phyloP scores from a whole-genome alignment of 2,329 filamentous ascomycete species.

The Stagonosporopsis vannaccii region DNA sequence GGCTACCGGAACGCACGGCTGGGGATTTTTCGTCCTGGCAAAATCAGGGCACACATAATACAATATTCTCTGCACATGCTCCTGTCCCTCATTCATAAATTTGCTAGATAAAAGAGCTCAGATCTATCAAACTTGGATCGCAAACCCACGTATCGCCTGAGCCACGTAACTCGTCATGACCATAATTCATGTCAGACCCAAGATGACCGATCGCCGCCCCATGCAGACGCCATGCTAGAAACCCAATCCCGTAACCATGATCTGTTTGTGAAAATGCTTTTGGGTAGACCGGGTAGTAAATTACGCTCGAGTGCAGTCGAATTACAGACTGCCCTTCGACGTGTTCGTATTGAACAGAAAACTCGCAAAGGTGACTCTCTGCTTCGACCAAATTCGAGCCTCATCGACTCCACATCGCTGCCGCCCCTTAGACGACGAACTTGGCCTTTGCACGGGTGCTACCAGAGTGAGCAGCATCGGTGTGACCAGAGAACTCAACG shows the following conservation, averaged over 20 bases:
- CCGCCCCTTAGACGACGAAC: constrained; percentile 72
- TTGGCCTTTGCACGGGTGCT: constrained; percentile 97
- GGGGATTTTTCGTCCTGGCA: not conserved
- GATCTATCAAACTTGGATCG: constrained; percentile 38
- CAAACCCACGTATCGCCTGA: constrained; percentile 23
- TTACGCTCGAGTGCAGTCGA: constrained; percentile 26
- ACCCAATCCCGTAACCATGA: constrained; percentile 38
- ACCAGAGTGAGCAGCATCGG: constrained; percentile 88
- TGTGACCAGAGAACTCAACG: constrained; percentile 96
- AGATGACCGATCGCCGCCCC: constrained; percentile 45
- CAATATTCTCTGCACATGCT: not conserved
- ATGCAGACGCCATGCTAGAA: constrained; percentile 51
- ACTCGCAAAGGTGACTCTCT: constrained; percentile 11
- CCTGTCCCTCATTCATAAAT: constrained; percentile 31
- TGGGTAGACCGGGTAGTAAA: constrained; percentile 35
- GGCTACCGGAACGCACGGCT: constrained; percentile 18
- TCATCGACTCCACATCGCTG: not conserved
- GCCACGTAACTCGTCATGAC: constrained; percentile 37
- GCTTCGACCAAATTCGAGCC: not conserved
- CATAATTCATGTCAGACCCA: constrained; percentile 39
- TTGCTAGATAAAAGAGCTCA: constrained; percentile 37
- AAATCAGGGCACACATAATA: not conserved
- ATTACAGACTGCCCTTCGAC: constrained; percentile 4
- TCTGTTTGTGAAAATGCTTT: constrained; percentile 38
- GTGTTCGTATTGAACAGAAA: constrained; percentile 9